Conservation (phyloP, 352 stramenopile species). For the Phytophthora idaei region DNA sequence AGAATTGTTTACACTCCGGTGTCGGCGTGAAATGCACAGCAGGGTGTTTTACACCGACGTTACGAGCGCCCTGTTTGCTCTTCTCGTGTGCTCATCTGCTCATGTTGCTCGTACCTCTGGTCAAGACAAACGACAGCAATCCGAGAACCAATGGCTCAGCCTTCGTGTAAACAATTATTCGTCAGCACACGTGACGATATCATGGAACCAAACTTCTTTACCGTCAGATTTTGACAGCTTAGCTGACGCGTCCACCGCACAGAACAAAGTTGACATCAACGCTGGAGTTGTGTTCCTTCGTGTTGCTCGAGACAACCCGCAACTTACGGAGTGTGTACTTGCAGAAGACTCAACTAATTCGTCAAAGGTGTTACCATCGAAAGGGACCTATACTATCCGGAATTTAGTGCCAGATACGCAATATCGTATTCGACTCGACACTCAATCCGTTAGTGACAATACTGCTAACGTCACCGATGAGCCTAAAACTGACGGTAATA, state of each 20-base stretch:
- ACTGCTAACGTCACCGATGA: neutral
- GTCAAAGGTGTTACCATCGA: slow-evolving; percentile 35
- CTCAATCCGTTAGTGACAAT: slow-evolving; percentile 9
- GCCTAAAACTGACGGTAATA: neutral
- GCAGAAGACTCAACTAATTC: neutral
- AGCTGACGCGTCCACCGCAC: neutral
- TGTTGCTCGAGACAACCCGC: slow-evolving; percentile 9
- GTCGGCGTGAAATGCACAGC: slow-evolving; percentile 36
- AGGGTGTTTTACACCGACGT: slow-evolving; percentile 44
- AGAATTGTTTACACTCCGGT: slow-evolving; percentile 40
- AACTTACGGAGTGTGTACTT: neutral
- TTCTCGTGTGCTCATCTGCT: slow-evolving; percentile 20
- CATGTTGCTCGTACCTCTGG: too few relatives aligned
- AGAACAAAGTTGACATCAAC: neutral
- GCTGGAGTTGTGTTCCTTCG: slow-evolving; percentile 20
- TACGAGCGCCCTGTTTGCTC: slow-evolving; percentile 36
- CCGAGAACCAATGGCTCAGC: neutral
- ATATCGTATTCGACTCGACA: slow-evolving; percentile 42
- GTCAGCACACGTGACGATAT: slow-evolving; percentile 39
- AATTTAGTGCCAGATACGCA: slow-evolving; percentile 54
- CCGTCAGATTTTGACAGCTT: neutral
- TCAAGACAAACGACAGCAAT: neutral
- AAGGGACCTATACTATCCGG: slow-evolving; percentile 45
- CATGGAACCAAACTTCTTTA: slow-evolving; percentile 28
- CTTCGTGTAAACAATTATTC: slow-evolving; percentile 38